Conservation (phyloP, 805 yeast species). For the Barnettozyma salicaria region DNA sequence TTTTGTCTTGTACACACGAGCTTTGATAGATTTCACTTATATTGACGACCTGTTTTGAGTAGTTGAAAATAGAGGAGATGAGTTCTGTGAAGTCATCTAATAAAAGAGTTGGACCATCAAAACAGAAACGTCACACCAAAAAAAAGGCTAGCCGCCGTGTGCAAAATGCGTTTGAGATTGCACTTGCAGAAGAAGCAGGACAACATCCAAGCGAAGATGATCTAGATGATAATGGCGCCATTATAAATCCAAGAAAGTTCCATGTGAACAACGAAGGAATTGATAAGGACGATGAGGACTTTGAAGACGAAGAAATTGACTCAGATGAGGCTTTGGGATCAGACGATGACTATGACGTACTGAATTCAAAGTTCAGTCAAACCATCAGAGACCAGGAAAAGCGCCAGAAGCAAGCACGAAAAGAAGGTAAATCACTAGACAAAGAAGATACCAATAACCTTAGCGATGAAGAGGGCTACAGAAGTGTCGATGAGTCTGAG, state of each 20-base stretch:
- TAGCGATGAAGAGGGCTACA: constrained; percentile 49
- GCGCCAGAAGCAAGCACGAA: constrained; percentile 13
- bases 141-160: constrained; percentile 33
- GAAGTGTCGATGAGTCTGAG: constrained; percentile 70
- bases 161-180: constrained; percentile 47
- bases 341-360: constrained; percentile 61
- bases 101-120: constrained; percentile 1
- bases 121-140: constrained; percentile 9
- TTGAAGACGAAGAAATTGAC: constrained; percentile 63
- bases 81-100: not conserved
- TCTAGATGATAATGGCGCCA: constrained; percentile 32
- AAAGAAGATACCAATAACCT: constrained; percentile 37
- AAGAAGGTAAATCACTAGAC: constrained; percentile 26
- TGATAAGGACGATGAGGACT: constrained; percentile 29
- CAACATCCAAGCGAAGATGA: constrained; percentile 25
- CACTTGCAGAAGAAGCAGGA: constrained; percentile 23
- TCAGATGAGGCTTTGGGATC: constrained; percentile 89
- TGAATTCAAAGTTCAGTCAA: constrained; percentile 64
- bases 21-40: no score
- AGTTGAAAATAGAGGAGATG: not conserved
- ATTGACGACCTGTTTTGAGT: no score
- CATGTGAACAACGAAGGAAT: constrained; percentile 24
- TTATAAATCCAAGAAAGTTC: constrained; percentile 31
- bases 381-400: constrained; percentile 52
- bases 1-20: no score